Base-by-base conservation (phyloP, 768 basidiomycete genomes). In the Leccinellum rugosiceps region DNA sequence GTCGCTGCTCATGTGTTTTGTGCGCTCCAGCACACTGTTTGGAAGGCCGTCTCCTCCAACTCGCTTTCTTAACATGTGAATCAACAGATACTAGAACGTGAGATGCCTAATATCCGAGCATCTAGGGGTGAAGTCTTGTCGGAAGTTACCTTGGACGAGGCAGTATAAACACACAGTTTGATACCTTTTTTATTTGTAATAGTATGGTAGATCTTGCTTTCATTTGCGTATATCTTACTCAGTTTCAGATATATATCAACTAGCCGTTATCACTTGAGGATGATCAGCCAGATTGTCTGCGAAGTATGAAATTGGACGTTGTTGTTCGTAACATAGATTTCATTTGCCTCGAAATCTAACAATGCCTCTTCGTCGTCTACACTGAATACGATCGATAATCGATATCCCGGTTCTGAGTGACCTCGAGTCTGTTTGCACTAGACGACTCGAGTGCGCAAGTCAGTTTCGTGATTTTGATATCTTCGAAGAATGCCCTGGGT, bases 21-120 rank as follows among this genome's bases (percentile, higher is more conserved):
- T 55, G 50, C 47, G 44, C 54, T 61, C 25, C 50, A 69, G 68
- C 58, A 61, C 46, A 54, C 51, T 23, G 13, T 69, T 72, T 54
- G 72, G 59, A 31, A 62, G 70, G 28, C 70, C 72, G 3, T 63
- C 72, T 23, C 70, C 70, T 45, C 57, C 32, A 26, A 50, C 51
- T 26, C 59, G 15, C 25, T 41, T 44, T 50, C 48, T 53, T 52
- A 34, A 61, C 52, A 13, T 50, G 51, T 35, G 55, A 51, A 32
- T 26, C 31, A 28, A 57, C n/a, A 52, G 43, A 35, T 53, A 34
- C 38, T 44, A 46, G 62, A 45, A 19, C 7, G 15, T 51, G 31
- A 63, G 38, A 50, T 46, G 44, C 43, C 44, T 26, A 21, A 26
- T 26, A 28, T 38, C 38, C 38, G 38, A 38, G 41, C 46, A 17